Evolutionary conservation across 139 green algal genomes (phyloP).

Genomic region (Picochlorum costavermella): DNA sequence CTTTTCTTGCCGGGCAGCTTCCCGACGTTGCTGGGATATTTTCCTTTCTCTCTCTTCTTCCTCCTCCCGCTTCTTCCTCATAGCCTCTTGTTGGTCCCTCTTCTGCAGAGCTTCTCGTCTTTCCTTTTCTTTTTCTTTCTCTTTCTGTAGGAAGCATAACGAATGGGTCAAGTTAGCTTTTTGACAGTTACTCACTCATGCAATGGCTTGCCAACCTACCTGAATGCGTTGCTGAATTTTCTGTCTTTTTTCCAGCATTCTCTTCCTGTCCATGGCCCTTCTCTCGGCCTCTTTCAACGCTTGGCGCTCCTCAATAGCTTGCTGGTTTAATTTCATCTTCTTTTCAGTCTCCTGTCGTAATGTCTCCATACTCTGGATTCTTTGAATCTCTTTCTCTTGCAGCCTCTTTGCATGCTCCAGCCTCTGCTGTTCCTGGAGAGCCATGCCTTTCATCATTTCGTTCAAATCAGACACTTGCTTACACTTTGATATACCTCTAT

Average conservation of each 20-base stretch:
- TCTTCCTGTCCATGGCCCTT: constrained; percentile 1
- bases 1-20: constrained; percentile 4
- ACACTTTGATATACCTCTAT: not conserved
- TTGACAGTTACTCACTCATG: no score
- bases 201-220: not conserved
- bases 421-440: not conserved
- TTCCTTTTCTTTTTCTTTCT: not conserved
- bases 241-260: not conserved
- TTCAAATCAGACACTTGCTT: constrained; percentile 10
- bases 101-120: not conserved
- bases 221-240: not conserved
- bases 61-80: not conserved
- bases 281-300: not conserved
- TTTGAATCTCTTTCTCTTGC: constrained; percentile 40
- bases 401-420: constrained; percentile 14
- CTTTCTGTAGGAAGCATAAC: not conserved
- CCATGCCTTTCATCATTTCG: constrained; percentile 17
- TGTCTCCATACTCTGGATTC: constrained; percentile 24
- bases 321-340: not conserved
- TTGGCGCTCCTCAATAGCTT: not conserved
- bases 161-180: no score
- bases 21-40: not conserved
- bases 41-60: not conserved
- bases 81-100: not conserved
- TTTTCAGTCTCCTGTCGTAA: constrained; percentile 2